Base-by-base conservation (phyloP, 441 rosid genomes). In the Pelargonium australe region DNA sequence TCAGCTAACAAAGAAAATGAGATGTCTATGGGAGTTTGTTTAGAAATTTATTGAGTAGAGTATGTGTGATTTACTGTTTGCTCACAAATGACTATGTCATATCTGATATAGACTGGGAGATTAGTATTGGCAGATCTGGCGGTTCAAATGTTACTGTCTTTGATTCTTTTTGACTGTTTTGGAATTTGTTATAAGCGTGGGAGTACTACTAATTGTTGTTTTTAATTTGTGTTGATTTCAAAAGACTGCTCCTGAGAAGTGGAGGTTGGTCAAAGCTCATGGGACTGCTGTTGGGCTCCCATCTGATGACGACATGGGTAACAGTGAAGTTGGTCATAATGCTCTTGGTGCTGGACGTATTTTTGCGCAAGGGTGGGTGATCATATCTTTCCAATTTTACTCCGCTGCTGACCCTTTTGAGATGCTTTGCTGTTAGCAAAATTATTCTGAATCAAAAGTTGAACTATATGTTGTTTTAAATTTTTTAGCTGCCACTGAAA, bases 261-360 rank as follows among this genome's bases (percentile, higher is more conserved):
- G 99, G 99, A 88, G 94, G 76, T 70, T 94, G 80, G 77, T 94
- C 69, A 89, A 68, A 77, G 99, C 99, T 58, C 97, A 94, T 65
- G 99, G 97, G 34, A 78, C 71, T 16, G 96, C 97, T 9, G 99
- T 91, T 45, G 99, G 99, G 28, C 97, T 94, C 37, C 99, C 99
- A 7, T 82, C 91, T 12, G 99, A 94, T 43, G 99, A 94, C 72
- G 99, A 94, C 72, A 94, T 94, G 99, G 99, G 99, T 14, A 94
- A 94, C 81, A 94, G 99, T 70, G 99, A 94, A 75, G 99, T 91
- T 25, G 99, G 99, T 57, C 99, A 94, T 72, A 94, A 94, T 70
- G 99, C 99, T 43, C 97, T 94, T 10, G 99, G 99, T 12, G 96
- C 99, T 43, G 97, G 99, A 16, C 85, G 99, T 4, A 89, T 94